Percentiles rank a stretch among this genome's conserved stretches.
These are phyloP conservation scores for Penicillium egyptiacum DNA, from an alignment of 495 filamentous ascomycete genomes.

Conservation along the genomic window DNA sequence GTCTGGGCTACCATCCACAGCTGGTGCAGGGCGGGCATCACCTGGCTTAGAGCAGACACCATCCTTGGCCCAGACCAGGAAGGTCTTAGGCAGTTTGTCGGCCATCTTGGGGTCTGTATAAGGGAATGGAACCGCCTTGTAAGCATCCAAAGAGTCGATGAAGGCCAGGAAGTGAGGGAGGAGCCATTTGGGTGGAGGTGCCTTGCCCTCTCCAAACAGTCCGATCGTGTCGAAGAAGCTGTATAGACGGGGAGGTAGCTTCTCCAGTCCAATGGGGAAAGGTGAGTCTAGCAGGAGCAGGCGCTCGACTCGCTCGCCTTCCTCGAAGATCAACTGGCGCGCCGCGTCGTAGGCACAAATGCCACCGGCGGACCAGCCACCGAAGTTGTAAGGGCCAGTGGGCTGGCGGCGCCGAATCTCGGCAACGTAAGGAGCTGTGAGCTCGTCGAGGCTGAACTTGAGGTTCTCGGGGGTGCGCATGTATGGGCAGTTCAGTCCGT, in stretches of 20 bases:
- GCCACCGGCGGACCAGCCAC: conserved; percentile 84
- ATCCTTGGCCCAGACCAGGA: conserved; percentile 76
- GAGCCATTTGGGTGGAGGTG: conserved; percentile 72
- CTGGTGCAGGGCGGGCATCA: conserved; percentile 69
- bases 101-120: conserved; percentile 43
- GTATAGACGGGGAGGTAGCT: conserved; percentile 73
- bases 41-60: conserved; percentile 71
- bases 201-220: conserved; percentile 68
- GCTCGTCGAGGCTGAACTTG: conserved; percentile 54
- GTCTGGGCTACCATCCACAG: conserved; percentile 56
- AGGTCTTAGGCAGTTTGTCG: conserved; percentile 56
- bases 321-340: conserved; percentile 65
- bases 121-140: conserved; percentile 54
- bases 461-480: conserved; percentile 60
- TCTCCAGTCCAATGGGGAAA: conserved; percentile 73
- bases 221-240: conserved; percentile 77
- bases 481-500: conserved; percentile 66
- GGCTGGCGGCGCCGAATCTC: conserved; percentile 73
- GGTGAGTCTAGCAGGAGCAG: conserved; percentile 84
- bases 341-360: conserved; percentile 85
- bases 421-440: conserved; percentile 58
- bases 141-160: conserved; percentile 71
- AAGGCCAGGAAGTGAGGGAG: conserved; percentile 81
- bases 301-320: conserved; percentile 66
- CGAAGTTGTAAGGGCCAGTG: conserved; percentile 66